These are phyloP conservation scores for Pseudogymnoascus sp. DNA, from an alignment of 2,329 filamentous ascomycete species.

Conservation along the genomic window DNA sequence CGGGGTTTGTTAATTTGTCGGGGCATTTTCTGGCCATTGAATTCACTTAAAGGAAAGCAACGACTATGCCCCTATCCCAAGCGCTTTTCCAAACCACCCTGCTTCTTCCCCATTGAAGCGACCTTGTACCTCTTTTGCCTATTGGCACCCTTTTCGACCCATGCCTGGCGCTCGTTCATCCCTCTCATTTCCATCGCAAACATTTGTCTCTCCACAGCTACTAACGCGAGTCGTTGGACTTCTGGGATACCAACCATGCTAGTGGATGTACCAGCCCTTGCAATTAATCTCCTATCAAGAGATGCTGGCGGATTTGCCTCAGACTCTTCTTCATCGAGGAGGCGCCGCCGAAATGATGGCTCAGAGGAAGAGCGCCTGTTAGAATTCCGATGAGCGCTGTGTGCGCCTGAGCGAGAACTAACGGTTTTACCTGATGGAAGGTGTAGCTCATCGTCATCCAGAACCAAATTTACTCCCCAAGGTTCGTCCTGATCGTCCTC, in stretches of 20 bases:
- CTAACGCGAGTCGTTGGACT: slow-evolving; percentile 21
- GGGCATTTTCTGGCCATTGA: slow-evolving; percentile 80
- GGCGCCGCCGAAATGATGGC: not conserved
- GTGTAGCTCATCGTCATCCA: slow-evolving; percentile 27
- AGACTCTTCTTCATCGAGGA: not conserved
- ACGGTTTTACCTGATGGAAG: slow-evolving; percentile 34
- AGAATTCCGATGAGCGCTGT: slow-evolving; percentile 11
- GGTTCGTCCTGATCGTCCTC: not conserved
- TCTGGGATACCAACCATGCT: slow-evolving; percentile 21
- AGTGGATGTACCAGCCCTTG: slow-evolving; percentile 16
- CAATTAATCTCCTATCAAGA: not conserved
- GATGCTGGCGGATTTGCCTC: not conserved
- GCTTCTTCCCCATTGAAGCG: slow-evolving; percentile 16
- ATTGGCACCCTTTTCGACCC: slow-evolving; percentile 23
- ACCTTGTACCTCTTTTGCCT: slow-evolving; percentile 25
- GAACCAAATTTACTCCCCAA: not conserved
- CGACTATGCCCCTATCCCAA: slow-evolving; percentile 43
- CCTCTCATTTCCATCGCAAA: slow-evolving; percentile 19
- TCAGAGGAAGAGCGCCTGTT: not conserved
- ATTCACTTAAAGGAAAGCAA: slow-evolving; percentile 81
- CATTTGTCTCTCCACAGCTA: slow-evolving; percentile 22
- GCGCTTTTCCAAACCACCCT: slow-evolving; percentile 23
- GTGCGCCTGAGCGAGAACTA: slow-evolving; percentile 22
- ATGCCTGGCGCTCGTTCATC: slow-evolving; percentile 19
- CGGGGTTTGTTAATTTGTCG: slow-evolving; percentile 70